Base-by-base conservation (phyloP, 768 basidiomycete species). In the Mycena kentingensis region DNA sequence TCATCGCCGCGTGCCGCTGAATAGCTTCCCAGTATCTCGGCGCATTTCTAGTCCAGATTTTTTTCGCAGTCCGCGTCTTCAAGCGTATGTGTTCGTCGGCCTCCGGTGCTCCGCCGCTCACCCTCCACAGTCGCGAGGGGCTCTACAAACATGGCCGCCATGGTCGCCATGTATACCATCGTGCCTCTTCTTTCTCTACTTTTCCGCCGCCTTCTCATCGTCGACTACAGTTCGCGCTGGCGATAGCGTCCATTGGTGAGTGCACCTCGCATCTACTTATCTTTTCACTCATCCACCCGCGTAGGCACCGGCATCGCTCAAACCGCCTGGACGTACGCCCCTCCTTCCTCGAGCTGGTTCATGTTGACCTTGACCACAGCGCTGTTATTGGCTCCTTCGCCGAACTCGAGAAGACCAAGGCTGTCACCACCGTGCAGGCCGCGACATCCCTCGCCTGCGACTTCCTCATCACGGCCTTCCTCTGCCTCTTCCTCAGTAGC, bases 341-440 rank as follows among this genome's bases (percentile, higher is more conserved):
- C 50, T 50, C 48, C 26, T 55, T 18, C 36, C 27, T 46, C 19
- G 50, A 55, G 28, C 43, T 55, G 19, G 22, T 3, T 34, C 12
- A 21, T 25, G 32, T 24, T 24, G 31, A 35, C 21, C 34, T 26
- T 48, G 18, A 19, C 32, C 32, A 10, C 11, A 34, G 11, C n/a
- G 32, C 11, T n/a, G 32, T 34, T n/a, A 10, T 34, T 34, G 10
- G 32, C n/a, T n/a, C n/a, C n/a, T n/a, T n/a, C n/a, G n/a, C n/a
- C n/a, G n/a, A n/a, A n/a, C n/a, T n/a, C n/a, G n/a, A n/a, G n/a
- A n/a, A n/a, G 6, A 24, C 1, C 4, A 25, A 57, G 55, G 1
- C 51, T 8, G 38, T 52, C 24, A 57, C 51, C 22, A 57, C 55
- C 37, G 28, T 57, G 13, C 55, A 52, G 52, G 22, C 48, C 18